Conservation (phyloP, 371 early-diverging fungal species). For the Thermomucor indicae-seudaticae region DNA sequence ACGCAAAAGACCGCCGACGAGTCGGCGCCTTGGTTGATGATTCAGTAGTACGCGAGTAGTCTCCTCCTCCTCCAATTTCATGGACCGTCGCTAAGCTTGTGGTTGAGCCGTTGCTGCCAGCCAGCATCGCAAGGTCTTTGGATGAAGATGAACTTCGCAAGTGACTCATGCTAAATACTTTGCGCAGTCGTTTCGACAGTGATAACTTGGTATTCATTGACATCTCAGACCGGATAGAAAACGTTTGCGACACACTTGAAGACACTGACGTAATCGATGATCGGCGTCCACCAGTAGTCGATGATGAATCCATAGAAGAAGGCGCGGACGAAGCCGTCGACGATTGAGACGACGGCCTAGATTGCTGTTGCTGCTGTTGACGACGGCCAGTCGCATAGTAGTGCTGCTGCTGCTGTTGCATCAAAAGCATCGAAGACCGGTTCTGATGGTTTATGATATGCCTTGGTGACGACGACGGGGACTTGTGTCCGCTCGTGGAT, state of each 20-base stretch:
- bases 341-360: slow-evolving; percentile 9
- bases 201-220: slow-evolving; percentile 33
- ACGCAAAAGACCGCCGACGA: slow-evolving; percentile 41
- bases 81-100: slow-evolving; percentile 7
- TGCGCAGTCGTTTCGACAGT: slow-evolving; percentile 40
- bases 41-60: neutral
- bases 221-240: slow-evolving; percentile 25
- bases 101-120: slow-evolving; percentile 2
- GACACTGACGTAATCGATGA: slow-evolving; percentile 35
- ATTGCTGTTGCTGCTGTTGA: slow-evolving; percentile 8
- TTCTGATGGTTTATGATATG: slow-evolving; percentile 7
- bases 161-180: slow-evolving; percentile 48
- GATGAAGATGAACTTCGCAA: slow-evolving; percentile 12
- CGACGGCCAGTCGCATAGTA: slow-evolving; percentile 9
- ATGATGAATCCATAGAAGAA: slow-evolving; percentile 9
- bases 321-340: slow-evolving; percentile 1
- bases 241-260: slow-evolving; percentile 15
- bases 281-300: slow-evolving; percentile 18
- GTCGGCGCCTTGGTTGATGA: slow-evolving; percentile 17
- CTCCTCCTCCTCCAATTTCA: slow-evolving; percentile 5
- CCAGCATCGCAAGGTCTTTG: slow-evolving; percentile 8
- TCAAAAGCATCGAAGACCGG: slow-evolving; percentile 7
- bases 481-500: no score
- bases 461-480: slow-evolving; percentile 21
- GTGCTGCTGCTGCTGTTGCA: slow-evolving; percentile 14